These are phyloP conservation scores for Hanseniaspora singularis DNA, from an alignment of 805 yeast genomes.

Conservation along the genomic window DNA sequence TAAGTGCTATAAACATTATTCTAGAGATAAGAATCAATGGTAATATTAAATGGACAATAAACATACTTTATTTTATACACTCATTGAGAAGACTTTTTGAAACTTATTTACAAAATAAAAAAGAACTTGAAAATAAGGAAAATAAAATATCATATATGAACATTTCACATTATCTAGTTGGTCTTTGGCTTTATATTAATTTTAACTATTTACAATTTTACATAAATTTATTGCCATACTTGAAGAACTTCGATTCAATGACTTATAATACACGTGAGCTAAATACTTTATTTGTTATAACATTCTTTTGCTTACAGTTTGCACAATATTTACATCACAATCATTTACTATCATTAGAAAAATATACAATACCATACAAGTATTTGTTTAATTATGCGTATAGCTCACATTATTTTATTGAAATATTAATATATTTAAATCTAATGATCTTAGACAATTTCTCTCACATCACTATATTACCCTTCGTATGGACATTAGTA, in stretches of 20 bases:
- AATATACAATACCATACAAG: constrained; percentile 45
- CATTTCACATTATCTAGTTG: constrained; percentile 53
- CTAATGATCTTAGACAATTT: constrained; percentile 3
- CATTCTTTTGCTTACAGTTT: constrained; percentile 22
- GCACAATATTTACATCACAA: constrained; percentile 35
- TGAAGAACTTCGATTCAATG: background rate
- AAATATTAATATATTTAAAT: constrained; percentile 39
- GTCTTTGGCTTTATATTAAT: constrained; percentile 45
- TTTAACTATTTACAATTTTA: constrained; percentile 33
- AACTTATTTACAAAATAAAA: constrained; percentile 2
- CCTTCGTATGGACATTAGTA: constrained; percentile 7
- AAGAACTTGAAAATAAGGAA: too few relatives aligned
- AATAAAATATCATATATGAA: constrained; percentile 33
- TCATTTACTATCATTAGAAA: constrained; percentile 37
- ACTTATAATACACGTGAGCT: constrained; percentile 16
- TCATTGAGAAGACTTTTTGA: constrained; percentile 12
- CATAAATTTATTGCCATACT: constrained; percentile 21
- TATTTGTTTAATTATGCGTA: constrained; percentile 40
- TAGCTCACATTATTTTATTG: constrained; percentile 64
- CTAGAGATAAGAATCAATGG: background rate
- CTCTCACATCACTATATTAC: background rate
- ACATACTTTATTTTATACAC: constrained; percentile 6
- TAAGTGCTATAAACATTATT: background rate
- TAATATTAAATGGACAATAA: background rate
- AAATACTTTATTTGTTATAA: constrained; percentile 16